Conservation (phyloP, 83 land plant genomes). For the Thuja plicata region DNA sequence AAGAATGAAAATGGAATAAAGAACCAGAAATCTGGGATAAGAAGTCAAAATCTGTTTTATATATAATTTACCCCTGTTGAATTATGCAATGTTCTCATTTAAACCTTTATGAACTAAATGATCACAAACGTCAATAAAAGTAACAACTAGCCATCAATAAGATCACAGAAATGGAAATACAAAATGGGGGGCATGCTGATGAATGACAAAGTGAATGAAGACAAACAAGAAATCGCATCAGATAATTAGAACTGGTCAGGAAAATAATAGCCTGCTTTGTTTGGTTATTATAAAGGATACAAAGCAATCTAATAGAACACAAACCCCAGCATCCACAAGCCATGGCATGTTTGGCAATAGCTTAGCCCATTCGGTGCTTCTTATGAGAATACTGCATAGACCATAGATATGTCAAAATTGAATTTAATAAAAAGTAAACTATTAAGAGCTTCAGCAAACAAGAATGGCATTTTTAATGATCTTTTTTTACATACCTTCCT, state of each 20-base stretch:
- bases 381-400: constrained; percentile 74
- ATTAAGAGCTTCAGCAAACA: neutral
- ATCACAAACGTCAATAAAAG: neutral
- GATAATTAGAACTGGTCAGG: neutral
- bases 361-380: constrained; percentile 56
- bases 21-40: neutral
- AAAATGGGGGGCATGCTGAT: neutral
- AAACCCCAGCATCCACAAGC: constrained; percentile 90
- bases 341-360: constrained; percentile 81
- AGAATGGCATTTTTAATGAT: neutral
- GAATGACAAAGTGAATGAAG: neutral
- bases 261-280: neutral
- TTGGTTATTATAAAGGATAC: constrained; percentile 54
- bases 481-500: constrained; percentile 52
- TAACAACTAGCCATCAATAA: neutral
- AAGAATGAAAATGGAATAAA: neutral
- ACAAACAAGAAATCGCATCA: neutral
- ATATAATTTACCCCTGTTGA: neutral
- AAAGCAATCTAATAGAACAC: constrained; percentile 76
- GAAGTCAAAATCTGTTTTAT: neutral
- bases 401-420: neutral
- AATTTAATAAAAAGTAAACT: neutral
- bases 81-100: neutral
- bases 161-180: neutral
- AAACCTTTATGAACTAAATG: neutral